A percentile compares a stretch with the other conserved stretches of the same genome.
Evolutionary conservation across 306 rosid species (phyloP).

Genomic region (Canavalia gladiata): DNA sequence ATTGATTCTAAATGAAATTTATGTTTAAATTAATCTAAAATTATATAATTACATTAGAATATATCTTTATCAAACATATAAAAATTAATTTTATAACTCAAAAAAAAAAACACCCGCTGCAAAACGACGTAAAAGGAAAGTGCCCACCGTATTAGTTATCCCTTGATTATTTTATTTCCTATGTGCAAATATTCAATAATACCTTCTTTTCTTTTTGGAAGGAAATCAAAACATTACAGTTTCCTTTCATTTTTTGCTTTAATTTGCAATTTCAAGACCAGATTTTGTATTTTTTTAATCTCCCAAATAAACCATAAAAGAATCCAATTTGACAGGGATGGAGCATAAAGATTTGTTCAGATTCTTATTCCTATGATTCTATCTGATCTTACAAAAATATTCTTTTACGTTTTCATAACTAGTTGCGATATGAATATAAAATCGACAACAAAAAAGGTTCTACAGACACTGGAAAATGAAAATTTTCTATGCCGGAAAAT

Average conservation of each 20-base stretch:
- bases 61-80: too few species aligned
- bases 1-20: too few species aligned
- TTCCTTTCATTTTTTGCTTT: neutral
- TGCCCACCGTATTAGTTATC: constrained; percentile 13
- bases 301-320: constrained; percentile 11
- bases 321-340: constrained; percentile 31
- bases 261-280: constrained; percentile 2
- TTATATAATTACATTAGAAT: too few species aligned
- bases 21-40: too few species aligned
- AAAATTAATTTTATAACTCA: too few species aligned
- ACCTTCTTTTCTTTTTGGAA: neutral
- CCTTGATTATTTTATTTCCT: neutral
- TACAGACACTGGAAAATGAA: neutral
- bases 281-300: neutral
- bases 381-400: constrained; percentile 39
- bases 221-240: neutral
- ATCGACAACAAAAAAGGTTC: neutral
- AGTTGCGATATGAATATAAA: constrained; percentile 9
- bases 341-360: constrained; percentile 43
- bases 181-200: constrained; percentile 12
- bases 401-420: constrained; percentile 2
- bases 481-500: neutral
- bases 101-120: neutral
- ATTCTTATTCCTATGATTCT: constrained; percentile 44
- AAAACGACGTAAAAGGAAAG: neutral